Percentiles rank a stretch among this genome's conserved stretches.
These are phyloP conservation scores for Daedaleopsis sinensis DNA, from an alignment of 768 basidiomycete species.

Conservation along the genomic window DNA sequence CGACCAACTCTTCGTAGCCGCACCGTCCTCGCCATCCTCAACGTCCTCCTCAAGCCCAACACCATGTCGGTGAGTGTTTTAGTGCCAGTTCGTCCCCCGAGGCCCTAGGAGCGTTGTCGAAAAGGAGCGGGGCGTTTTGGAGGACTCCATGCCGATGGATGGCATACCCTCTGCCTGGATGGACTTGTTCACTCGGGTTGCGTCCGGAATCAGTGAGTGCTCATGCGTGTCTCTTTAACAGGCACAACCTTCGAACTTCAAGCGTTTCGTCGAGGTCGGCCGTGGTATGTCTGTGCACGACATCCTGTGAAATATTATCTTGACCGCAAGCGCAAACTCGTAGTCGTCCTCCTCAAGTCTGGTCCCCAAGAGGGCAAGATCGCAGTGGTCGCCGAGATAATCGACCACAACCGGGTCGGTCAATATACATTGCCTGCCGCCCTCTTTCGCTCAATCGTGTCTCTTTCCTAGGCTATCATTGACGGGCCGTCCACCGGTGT, in stretches of 20 bases:
- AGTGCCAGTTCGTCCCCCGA: conserved; percentile 15
- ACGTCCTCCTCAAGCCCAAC: conserved; percentile 7
- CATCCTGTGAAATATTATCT: not conserved
- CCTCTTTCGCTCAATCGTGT: no score
- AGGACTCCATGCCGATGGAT: conserved; percentile 21
- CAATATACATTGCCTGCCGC: no score
- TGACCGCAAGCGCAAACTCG: conserved; percentile 4
- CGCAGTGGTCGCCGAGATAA: conserved; percentile 95
- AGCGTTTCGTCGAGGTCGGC: conserved; percentile 98
- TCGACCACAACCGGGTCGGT: conserved; percentile 95
- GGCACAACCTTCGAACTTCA: conserved; percentile 73
- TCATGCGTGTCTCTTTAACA: conserved; percentile 6
- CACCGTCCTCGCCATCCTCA: conserved; percentile 21
- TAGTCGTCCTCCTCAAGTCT: conserved; percentile 91
- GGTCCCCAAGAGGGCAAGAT: conserved; percentile 88
- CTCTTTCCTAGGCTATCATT: conserved; percentile 74
- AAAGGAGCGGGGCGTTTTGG: conserved; percentile 3
- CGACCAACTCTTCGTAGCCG: conserved; percentile 9
- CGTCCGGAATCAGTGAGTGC: not conserved
- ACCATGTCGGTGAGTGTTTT: conserved; percentile 31
- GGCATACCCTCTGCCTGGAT: conserved; percentile 25
- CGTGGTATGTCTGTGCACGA: conserved; percentile 60
- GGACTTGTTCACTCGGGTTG: conserved; percentile 5
- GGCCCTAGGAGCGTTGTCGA: conserved; percentile 3
- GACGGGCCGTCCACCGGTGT: conserved; percentile 93